Conservation (phyloP, 805 yeast species). For the Candida saitoana region DNA sequence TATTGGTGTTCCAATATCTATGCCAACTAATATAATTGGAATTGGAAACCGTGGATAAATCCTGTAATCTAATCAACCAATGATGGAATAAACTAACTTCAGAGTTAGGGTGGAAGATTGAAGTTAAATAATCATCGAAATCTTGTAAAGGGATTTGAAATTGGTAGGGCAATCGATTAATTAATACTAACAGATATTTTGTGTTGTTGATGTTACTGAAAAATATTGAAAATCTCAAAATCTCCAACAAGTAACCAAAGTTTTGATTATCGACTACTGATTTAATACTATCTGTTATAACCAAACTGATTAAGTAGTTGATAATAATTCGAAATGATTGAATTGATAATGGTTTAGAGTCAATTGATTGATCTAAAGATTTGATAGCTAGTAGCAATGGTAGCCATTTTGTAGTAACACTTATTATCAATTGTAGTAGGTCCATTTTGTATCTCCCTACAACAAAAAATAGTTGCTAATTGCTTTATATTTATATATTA, state of each 20-base stretch:
- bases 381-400: conserved; percentile 9
- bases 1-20: background rate
- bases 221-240: background rate
- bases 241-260: background rate
- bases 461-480: too few species aligned
- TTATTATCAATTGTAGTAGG: conserved; percentile 6
- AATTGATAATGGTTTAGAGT: conserved; percentile 1
- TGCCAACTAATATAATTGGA: background rate
- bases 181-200: background rate
- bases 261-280: background rate
- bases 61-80: background rate
- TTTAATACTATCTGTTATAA: background rate
- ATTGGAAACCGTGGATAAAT: background rate
- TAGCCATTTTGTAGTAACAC: conserved; percentile 7
- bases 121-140: background rate
- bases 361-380: conserved; percentile 7
- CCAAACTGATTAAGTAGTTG: conserved; percentile 7
- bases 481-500: background rate
- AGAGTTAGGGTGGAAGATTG: background rate
- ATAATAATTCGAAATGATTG: conserved; percentile 8
- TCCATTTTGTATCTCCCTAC: background rate
- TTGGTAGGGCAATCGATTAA: background rate
- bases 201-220: background rate
- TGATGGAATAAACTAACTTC: background rate
- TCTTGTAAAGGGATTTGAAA: background rate